Percentiles rank a stretch among this genome's conserved stretches.
Evolutionary conservation across 192 early-diverging fungal genomes (phyloP).

Genomic region (Umbelopsis ramanniana): DNA sequence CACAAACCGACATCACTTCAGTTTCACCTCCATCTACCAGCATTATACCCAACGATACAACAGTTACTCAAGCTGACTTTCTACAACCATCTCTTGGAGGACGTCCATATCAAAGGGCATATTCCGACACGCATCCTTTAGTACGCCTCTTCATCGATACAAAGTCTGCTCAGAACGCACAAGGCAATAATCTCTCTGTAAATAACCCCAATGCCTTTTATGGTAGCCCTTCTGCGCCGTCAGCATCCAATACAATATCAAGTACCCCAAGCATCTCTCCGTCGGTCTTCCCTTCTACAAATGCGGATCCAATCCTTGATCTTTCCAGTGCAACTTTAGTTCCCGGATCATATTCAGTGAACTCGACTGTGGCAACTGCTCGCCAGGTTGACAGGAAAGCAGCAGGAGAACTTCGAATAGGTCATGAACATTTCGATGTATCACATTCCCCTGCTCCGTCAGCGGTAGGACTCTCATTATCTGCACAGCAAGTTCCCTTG

Average conservation of each 20-base stretch:
- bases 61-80: slow-evolving; percentile 14
- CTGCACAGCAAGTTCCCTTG: not conserved
- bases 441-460: not conserved
- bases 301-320: not conserved
- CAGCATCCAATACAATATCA: not conserved
- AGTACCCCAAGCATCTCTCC: not conserved
- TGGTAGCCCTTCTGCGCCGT: not conserved
- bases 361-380: not conserved
- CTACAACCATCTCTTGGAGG: slow-evolving; percentile 15
- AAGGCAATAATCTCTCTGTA: not conserved
- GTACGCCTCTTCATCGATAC: slow-evolving; percentile 34
- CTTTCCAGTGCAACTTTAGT: not conserved
- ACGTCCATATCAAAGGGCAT: slow-evolving; percentile 28
- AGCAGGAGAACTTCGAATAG: slow-evolving; percentile 25
- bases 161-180: slow-evolving; percentile 5
- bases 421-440: not conserved
- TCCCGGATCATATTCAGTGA: not conserved
- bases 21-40: not conserved
- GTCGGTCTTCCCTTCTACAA: not conserved
- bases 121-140: slow-evolving; percentile 37
- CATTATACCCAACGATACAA: not conserved
- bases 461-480: not conserved
- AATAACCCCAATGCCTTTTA: not conserved
- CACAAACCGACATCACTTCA: not conserved
- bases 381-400: not conserved